A percentile compares a stretch with the other conserved stretches of the same genome.
These are phyloP conservation scores for Cryoendolithus antarcticus DNA, from an alignment of 2,329 filamentous ascomycete species.

Conservation along the genomic window DNA sequence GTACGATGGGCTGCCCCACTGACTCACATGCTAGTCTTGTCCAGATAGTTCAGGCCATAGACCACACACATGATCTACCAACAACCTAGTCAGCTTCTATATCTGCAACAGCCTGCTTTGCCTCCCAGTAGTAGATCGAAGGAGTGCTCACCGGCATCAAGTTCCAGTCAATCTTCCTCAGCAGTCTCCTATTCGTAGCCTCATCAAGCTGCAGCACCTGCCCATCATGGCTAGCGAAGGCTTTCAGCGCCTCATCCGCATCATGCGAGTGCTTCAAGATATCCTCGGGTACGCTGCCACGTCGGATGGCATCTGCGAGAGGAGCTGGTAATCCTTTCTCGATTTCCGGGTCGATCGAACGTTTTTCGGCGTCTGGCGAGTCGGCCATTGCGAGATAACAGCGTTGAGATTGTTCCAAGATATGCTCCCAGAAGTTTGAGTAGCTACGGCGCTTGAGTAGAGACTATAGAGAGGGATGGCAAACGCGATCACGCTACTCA, in stretches of 20 bases:
- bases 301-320: constrained; percentile 15
- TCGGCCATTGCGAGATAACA: too few species aligned
- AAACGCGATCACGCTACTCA: too few species aligned
- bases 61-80: constrained; percentile 40
- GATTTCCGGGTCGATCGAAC: constrained; percentile 10
- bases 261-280: constrained; percentile 43
- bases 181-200: constrained; percentile 44
- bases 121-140: neutral
- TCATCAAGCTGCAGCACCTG: constrained; percentile 42
- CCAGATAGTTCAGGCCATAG: constrained; percentile 49
- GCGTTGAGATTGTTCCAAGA: too few species aligned
- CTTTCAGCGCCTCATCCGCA: constrained; percentile 50
- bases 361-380: constrained; percentile 5
- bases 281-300: constrained; percentile 18
- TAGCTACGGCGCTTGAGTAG: too few species aligned
- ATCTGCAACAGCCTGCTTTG: neutral
- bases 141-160: constrained; percentile 38
- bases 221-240: constrained; percentile 37
- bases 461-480: too few species aligned
- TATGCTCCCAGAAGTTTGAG: too few species aligned
- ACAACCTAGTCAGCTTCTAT: too few species aligned
- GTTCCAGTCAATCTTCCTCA: constrained; percentile 51
- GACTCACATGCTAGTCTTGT: constrained; percentile 47
- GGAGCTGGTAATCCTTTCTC: constrained; percentile 15
- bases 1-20: too few species aligned